Evolutionary conservation across 768 basidiomycete genomes (phyloP), one percentile per base, ranked within the genome.

Genomic region (Mrakia frigida): DNA sequence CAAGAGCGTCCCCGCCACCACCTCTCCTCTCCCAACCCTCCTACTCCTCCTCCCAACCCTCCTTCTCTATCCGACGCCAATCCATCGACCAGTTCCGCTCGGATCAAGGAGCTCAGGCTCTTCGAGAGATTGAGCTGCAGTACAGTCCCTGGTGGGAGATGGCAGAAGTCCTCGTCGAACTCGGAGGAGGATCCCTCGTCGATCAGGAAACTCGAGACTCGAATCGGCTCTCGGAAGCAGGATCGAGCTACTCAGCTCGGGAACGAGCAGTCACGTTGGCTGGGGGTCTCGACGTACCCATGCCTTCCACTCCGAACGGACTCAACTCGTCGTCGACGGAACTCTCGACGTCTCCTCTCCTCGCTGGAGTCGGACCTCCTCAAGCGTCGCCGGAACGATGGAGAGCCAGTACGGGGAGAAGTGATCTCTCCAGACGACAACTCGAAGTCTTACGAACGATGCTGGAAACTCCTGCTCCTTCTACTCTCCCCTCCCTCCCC

Each of bases 111-210:
- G 61, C 74, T 5, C 76, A 75, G 13, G 63, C 74, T 10, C 35
- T 74, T 23, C 74, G 74, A 2, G 70, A 74, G 25, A 53, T 81
- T 73, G 79, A 80, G 43, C 39, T 75, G 43, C 61, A 77, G 35
- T 81, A 74, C 70, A 39, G 50, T 9, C 53, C 50, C 2, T 80
- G 78, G 77, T 81, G 80, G 80, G 80, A 81, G 74, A 79, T 79
- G 71, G 79, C 79, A 1, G 74, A 77, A 16, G 78, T 79, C 2
- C 77, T 81, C 18, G 73, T 80, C 78, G 74, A 80, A 60, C 79
- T 81, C n/a, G 80, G 79, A 28, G 78, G 79, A 73, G 78, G 53
- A 18, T 13, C 43, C 37, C 33, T 46, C 70, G 56, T 72, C 43
- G 23, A 52, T 23, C 53, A 68, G 37, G 65, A 68, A 39, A 23